A percentile compares a stretch with the other conserved stretches of the same genome.
These are phyloP conservation scores for Auricularia cornea DNA, from an alignment of 768 basidiomycete genomes.

Conservation along the genomic window DNA sequence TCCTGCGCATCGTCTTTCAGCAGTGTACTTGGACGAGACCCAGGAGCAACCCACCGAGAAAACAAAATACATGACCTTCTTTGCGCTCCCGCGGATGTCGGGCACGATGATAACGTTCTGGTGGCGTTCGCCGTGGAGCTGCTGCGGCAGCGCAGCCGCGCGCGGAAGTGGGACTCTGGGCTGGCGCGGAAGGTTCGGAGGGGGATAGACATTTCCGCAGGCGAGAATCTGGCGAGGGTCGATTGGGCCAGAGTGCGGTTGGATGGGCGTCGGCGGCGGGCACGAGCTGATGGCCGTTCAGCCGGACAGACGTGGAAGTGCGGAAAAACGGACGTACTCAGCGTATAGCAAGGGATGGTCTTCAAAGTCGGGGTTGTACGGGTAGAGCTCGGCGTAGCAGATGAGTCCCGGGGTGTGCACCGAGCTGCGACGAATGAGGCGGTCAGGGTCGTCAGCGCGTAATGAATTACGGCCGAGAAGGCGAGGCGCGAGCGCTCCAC, in stretches of 20 bases:
- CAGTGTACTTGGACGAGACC: too few relatives aligned
- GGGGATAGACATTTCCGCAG: background rate
- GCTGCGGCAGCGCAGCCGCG: background rate
- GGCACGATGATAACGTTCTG: background rate
- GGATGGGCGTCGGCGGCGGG: background rate
- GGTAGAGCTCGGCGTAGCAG: constrained; percentile 1
- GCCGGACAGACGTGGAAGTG: too few relatives aligned
- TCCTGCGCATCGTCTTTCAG: background rate
- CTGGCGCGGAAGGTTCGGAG: background rate
- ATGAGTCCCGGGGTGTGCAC: background rate
- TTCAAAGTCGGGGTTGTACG: background rate
- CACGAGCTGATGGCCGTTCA: background rate
- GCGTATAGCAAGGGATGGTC: background rate
- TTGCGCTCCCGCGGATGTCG: background rate
- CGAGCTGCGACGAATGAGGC: background rate
- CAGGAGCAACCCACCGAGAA: background rate
- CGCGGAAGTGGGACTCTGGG: background rate
- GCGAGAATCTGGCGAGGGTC: background rate
- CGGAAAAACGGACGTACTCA: background rate
- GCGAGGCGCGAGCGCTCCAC: background rate
- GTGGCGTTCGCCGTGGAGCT: background rate
- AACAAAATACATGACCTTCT: background rate
- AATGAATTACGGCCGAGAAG: background rate
- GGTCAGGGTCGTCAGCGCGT: background rate
- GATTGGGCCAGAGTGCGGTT: background rate